Percentiles rank a stretch among this genome's conserved stretches.
These are phyloP conservation scores for Boletus fagicola DNA, from an alignment of 768 basidiomycete genomes.

Conservation along the genomic window DNA sequence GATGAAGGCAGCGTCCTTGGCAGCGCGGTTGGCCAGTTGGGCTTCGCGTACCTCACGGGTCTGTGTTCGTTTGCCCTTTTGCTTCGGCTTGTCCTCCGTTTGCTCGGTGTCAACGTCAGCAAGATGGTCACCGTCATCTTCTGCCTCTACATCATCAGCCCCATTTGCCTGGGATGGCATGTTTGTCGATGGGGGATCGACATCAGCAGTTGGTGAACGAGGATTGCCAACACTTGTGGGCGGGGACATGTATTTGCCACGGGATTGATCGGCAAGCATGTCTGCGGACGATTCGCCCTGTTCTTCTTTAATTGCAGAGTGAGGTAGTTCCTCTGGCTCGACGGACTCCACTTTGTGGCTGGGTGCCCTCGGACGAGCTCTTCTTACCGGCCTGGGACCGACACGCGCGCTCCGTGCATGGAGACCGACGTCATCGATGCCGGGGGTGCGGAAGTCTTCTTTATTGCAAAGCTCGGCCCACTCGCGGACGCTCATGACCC, in stretches of 20 bases:
- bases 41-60: conserved; percentile 46
- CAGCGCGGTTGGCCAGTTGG: conserved; percentile 45
- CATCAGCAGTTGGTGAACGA: conserved; percentile 19
- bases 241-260: conserved; percentile 26
- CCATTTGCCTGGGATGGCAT: conserved; percentile 5
- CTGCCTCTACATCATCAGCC: conserved; percentile 13
- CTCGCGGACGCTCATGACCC: conserved; percentile 79
- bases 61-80: conserved; percentile 43
- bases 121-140: conserved; percentile 14
- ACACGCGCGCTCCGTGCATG: conserved; percentile 42
- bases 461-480: conserved; percentile 78
- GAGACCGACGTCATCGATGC: conserved; percentile 64
- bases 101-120: conserved; percentile 19
- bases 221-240: conserved; percentile 28
- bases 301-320: conserved; percentile 47
- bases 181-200: conserved; percentile 3
- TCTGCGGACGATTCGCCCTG: conserved; percentile 16
- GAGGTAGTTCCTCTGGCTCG: conserved; percentile 40
- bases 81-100: conserved; percentile 36
- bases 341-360: conserved; percentile 39
- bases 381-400: conserved; percentile 37
- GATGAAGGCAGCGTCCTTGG: conserved; percentile 55
- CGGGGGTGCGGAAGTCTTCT: conserved; percentile 71
- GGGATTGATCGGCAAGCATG: conserved; percentile 6
- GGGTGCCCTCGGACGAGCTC: conserved; percentile 44